Evolutionary conservation across 148 eudicot genomes (phyloP), one percentile per base, ranked within the genome.

Genomic region (Salicornia ramosissima): DNA sequence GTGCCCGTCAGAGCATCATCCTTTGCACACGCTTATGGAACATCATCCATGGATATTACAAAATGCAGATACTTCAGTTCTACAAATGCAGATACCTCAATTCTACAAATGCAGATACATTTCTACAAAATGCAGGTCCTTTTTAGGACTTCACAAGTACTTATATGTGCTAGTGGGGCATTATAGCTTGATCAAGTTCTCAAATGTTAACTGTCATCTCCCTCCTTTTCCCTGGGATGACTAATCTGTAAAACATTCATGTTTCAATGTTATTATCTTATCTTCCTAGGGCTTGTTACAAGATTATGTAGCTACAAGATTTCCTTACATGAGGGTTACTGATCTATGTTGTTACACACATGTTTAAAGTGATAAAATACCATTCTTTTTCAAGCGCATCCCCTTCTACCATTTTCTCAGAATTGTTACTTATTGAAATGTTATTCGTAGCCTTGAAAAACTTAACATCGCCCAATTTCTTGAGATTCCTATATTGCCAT

Each of bases 1-100:
- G n/a, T n/a, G n/a, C 74, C 86, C 96, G 16, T 80, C 92, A 18
- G 71, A 79, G 40, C 89, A 97, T 49, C 79, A 90, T 68, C 92
- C 96, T 5, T 71, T 93, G 21, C 95, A 93, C 88, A 93, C 90
- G 84, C 78, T 93, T 49, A 82, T 36, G 40, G 40, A 36, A 36
- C 40, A 36, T 36, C 40, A 36, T 36, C 40, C 40, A 36, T 36
- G 40, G 40, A 36, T 36, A 3, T 4, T 36, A 36, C 40, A 36
- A 36, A 36, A 36, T 36, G 40, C 40, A 36, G 40, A 36, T 36
- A 4, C 40, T 36, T 36, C 40, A 36, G 40, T 4, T 36, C 40
- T 36, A 36, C 40, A 36, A 36, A 8, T 36, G 4, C 40, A 3
- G 40, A 36, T 36, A 36, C 8, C n/a, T n/a, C n/a, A n/a, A n/a